A percentile compares a stretch with the other conserved stretches of the same genome.
Evolutionary conservation across 2,329 filamentous ascomycete species (phyloP).

Genomic region (Lasiodiplodia citricola): DNA sequence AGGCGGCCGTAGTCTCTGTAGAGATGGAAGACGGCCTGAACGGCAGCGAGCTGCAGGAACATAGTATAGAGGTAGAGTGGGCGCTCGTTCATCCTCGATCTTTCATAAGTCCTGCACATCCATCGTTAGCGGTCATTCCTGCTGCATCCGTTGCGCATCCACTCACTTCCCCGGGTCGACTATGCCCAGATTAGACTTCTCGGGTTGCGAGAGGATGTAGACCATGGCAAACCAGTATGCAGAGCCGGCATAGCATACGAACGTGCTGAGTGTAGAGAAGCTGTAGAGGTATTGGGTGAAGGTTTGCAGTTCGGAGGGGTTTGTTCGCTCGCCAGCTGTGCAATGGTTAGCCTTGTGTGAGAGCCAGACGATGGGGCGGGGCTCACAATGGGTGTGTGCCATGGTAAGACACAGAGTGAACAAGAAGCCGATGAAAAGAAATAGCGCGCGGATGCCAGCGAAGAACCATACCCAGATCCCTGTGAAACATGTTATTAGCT

Average conservation of each 20-base stretch:
- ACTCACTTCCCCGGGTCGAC: conserved; percentile 67
- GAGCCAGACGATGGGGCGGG: neutral
- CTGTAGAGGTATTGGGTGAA: conserved; percentile 64
- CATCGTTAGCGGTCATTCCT: neutral
- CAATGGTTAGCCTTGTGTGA: conserved; percentile 2
- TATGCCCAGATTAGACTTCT: conserved; percentile 69
- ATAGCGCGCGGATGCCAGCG: conserved; percentile 75
- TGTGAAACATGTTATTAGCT: conserved; percentile 45
- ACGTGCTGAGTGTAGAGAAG: conserved; percentile 69
- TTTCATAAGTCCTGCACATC: conserved; percentile 57
- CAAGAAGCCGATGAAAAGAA: conserved; percentile 78
- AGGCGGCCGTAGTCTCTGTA: conserved; percentile 75
- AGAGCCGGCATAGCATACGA: conserved; percentile 78
- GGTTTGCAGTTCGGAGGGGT: conserved; percentile 69
- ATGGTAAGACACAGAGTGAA: conserved; percentile 85
- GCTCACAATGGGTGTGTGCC: conserved; percentile 70
- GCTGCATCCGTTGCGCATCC: neutral
- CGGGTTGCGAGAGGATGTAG: conserved; percentile 74
- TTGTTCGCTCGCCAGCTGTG: conserved; percentile 61
- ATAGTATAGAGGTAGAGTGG: conserved; percentile 79
- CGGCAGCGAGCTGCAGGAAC: conserved; percentile 69
- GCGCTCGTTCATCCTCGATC: conserved; percentile 81
- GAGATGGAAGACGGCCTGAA: conserved; percentile 74
- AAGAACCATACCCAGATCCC: conserved; percentile 89
- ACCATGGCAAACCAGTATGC: conserved; percentile 80